phyloP scores from a whole-genome alignment of 768 basidiomycete genomes.

The Russula brevipes region DNA sequence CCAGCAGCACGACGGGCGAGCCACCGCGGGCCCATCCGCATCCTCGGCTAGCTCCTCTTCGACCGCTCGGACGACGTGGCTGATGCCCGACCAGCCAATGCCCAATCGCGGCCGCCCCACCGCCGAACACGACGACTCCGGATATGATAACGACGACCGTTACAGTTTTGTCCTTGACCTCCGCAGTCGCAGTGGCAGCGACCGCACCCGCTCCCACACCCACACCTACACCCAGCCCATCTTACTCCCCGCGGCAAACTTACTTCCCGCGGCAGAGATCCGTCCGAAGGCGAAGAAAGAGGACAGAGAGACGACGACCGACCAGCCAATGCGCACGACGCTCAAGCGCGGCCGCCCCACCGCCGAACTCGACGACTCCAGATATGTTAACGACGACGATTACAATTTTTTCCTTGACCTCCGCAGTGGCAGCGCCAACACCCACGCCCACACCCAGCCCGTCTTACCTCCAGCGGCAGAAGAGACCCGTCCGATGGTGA shows the following conservation, averaged over 20 bases:
- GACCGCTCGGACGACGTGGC: no score
- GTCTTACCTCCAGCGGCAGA: neutral
- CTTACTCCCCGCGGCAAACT: neutral
- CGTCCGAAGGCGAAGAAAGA: neutral
- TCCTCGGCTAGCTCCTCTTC: neutral
- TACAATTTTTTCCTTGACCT: no score
- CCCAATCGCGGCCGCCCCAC: slow-evolving; percentile 6
- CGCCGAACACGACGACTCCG: neutral
- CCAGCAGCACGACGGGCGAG: neutral
- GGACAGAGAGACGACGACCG: neutral
- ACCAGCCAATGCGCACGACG: neutral
- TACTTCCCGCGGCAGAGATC: no score
- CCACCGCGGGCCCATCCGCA: neutral
- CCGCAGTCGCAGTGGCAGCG: no score
- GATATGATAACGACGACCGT: neutral
- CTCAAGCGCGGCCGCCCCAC: slow-evolving; percentile 7
- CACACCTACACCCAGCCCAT: no score
- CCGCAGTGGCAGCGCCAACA: no score
- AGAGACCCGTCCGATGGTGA: no score
- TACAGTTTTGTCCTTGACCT: no score
- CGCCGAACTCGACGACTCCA: neutral
- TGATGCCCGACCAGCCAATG: neutral
- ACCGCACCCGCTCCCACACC: no score
- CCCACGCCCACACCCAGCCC: no score
- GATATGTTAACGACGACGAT: neutral